Evolutionary conservation across 352 stramenopile genomes (phyloP), one percentile per base, ranked within the genome.

Genomic region (Globisporangium recalcitrans): DNA sequence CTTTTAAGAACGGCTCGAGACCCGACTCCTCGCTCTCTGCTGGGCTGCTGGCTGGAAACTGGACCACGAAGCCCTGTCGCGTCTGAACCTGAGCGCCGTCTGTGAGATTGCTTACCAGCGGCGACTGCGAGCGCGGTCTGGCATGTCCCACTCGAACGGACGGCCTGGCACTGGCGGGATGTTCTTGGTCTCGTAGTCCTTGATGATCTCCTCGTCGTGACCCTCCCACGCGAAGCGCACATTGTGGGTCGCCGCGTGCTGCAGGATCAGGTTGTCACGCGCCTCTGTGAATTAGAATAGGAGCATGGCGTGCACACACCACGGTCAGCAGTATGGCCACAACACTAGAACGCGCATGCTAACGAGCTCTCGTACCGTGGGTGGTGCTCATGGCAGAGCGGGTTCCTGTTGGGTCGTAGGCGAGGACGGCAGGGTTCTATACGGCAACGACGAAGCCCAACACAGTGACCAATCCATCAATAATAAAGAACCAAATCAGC

Each of bases 371-470:
- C 65, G 38, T 69, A 84, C 75, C 85, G 67, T 90, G 80, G 9
- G 87, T 93, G 29, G 86, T 91, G 26, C 62, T 78, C 87, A 96
- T 96, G 62, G 87, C 87, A 26, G 87, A 95, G 55, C 87, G 84
- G 42, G 87, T 96, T 62, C 85, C 85, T 31, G 84, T 91, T 31
- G 85, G 77, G 61, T 96, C 87, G 65, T 94, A 96, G 31, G 69
- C 64, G 46, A 94, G 65, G 67, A 96, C 87, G 11, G 87, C 87
- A 65, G 87, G 84, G 75, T 91, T 94, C 71, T 82, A 58, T 8
- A 6, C 9, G 34, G 11, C 21, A 54, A 8, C n/a, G 10, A n/a
- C n/a, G n/a, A n/a, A 34, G 21, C 19, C 2, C 27, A 31, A 31
- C 36, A 51, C 53, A 58, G 26, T 61, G 0, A 54, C 4, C 16